A percentile compares a stretch with the other conserved stretches of the same genome.
These are phyloP conservation scores for Aphanomyces stellatus DNA, from an alignment of 352 stramenopile species.

Conservation along the genomic window DNA sequence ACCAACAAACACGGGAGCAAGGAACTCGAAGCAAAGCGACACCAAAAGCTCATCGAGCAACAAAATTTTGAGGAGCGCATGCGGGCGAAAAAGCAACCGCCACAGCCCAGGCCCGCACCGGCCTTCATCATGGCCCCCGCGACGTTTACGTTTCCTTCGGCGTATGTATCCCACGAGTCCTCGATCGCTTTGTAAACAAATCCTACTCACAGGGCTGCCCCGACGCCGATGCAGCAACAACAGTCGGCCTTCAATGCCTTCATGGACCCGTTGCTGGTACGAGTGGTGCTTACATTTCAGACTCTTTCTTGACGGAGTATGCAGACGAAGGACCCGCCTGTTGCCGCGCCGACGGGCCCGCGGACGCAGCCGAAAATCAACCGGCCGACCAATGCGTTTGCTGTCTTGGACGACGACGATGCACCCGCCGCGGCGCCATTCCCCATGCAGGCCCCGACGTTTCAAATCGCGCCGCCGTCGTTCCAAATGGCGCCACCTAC, in stretches of 20 bases:
- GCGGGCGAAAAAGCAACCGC: neutral
- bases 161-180: neutral
- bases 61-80: slow-evolving; percentile 19
- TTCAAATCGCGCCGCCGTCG: slow-evolving; percentile 2
- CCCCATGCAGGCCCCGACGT: neutral
- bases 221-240: too few species aligned
- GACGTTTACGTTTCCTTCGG: slow-evolving; percentile 12
- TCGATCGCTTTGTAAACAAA: too few species aligned
- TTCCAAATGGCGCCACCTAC: slow-evolving; percentile 5
- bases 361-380: neutral
- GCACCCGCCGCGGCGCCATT: neutral
- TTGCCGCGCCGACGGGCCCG: neutral
- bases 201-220: too few species aligned
- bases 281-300: too few species aligned
- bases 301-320: too few species aligned
- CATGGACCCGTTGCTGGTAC: slow-evolving; percentile 15
- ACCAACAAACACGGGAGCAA: neutral
- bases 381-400: slow-evolving; percentile 9
- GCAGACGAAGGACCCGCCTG: neutral
- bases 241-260: neutral
- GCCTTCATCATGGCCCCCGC: slow-evolving; percentile 14
- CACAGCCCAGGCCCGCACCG: slow-evolving; percentile 2
- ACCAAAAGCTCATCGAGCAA: slow-evolving; percentile 9
- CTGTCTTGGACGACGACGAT: slow-evolving; percentile 6
- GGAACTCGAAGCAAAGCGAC: slow-evolving; percentile 4